A percentile compares a stretch with the other conserved stretches of the same genome.
Conservation (phyloP, 2,329 filamentous ascomycete genomes). For the Ceratocystis albifundus region DNA sequence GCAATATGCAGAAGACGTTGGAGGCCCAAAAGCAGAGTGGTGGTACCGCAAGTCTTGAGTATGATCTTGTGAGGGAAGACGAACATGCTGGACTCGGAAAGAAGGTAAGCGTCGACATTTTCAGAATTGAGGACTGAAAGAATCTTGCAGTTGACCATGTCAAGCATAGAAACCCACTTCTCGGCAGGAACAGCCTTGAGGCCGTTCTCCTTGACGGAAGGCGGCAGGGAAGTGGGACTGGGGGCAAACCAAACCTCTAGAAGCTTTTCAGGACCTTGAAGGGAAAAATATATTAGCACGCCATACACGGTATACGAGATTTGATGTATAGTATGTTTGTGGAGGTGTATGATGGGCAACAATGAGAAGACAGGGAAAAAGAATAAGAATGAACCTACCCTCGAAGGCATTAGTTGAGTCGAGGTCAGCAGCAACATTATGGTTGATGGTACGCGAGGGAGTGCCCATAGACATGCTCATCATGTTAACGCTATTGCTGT, state of each 20-base stretch:
- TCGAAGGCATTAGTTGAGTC: constrained; percentile 96
- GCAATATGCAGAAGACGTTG: constrained; percentile 89
- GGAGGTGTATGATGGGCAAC: neutral
- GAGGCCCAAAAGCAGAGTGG: constrained; percentile 78
- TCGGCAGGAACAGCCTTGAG: constrained; percentile 76
- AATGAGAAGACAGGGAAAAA: neutral
- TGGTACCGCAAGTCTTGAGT: constrained; percentile 95
- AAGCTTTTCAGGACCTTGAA: constrained; percentile 78
- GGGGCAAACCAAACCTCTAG: constrained; percentile 97
- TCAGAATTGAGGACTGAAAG: constrained; percentile 88
- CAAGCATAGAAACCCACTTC: constrained; percentile 91
- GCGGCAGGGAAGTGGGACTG: constrained; percentile 59
- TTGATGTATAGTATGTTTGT: neutral
- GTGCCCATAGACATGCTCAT: constrained; percentile 58
- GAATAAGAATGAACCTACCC: constrained; percentile 40
- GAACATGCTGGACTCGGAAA: constrained; percentile 99
- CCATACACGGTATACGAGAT: neutral
- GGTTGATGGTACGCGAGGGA: constrained; percentile 91
- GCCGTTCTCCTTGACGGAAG: constrained; percentile 58
- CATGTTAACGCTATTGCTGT: constrained; percentile 20
- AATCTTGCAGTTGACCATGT: constrained; percentile 97
- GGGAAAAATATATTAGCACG: constrained; percentile 3
- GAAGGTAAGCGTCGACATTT: constrained; percentile 86
- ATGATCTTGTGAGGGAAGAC: constrained; percentile 99
- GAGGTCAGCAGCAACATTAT: constrained; percentile 80